Conservation (phyloP, 305 asterid genomes). For the Solanum hybrid region DNA sequence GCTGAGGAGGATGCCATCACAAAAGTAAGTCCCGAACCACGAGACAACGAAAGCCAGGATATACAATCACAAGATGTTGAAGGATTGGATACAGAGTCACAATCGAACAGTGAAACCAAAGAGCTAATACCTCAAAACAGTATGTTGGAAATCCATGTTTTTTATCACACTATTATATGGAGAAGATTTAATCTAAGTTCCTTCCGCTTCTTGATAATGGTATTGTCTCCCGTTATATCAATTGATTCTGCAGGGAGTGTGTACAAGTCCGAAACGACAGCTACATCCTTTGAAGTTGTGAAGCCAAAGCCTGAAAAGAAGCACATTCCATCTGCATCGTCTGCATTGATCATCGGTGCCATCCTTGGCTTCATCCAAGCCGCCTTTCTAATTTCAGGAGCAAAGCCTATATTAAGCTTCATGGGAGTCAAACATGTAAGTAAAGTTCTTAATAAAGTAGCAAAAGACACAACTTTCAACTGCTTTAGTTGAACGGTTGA, state of each 20-base stretch:
- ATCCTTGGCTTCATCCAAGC: slow-evolving; percentile 62
- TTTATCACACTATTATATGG: too few relatives aligned
- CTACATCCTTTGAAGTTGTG: slow-evolving; percentile 16
- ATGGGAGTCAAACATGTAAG: slow-evolving; percentile 75
- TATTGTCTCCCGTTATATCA: background rate
- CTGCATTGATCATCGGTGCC: slow-evolving; percentile 51
- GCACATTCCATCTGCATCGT: slow-evolving; percentile 54
- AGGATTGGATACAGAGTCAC: too few relatives aligned
- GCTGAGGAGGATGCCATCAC: too few relatives aligned
- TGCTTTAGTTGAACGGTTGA: background rate
- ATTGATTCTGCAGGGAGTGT: slow-evolving; percentile 20
- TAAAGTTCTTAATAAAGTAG: background rate
- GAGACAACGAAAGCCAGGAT: too few relatives aligned
- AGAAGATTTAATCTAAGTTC: too few relatives aligned
- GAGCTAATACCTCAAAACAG: too few relatives aligned
- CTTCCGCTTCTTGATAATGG: background rate
- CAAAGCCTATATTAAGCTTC: slow-evolving; percentile 53
- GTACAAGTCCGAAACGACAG: slow-evolving; percentile 4
- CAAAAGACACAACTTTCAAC: background rate
- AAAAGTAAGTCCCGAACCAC: too few relatives aligned
- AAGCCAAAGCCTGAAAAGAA: slow-evolving; percentile 24
- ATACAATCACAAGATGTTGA: too few relatives aligned
- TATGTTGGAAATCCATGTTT: too few relatives aligned
- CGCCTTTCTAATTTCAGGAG: slow-evolving; percentile 39
- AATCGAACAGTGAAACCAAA: too few relatives aligned